These are phyloP conservation scores for Volvariella volvacea DNA, from an alignment of 1,284 basidiomycete genomes.

Conservation along the genomic window DNA sequence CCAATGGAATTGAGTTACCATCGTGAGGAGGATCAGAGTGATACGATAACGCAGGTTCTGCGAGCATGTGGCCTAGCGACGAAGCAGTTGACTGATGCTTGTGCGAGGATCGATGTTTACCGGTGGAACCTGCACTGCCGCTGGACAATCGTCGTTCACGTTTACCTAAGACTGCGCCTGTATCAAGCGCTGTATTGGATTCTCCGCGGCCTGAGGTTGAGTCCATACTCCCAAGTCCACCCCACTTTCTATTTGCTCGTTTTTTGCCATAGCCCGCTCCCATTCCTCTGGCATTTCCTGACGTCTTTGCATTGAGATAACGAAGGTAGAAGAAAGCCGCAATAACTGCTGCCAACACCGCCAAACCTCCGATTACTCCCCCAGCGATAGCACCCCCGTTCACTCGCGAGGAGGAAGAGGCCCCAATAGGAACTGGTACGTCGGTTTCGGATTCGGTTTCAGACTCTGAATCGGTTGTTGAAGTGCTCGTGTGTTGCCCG, in stretches of 20 bases:
- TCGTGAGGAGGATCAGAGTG: too few relatives aligned
- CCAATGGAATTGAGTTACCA: too few relatives aligned
- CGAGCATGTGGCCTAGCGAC: too few relatives aligned
- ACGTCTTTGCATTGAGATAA: constrained; percentile 15
- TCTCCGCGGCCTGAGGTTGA: not conserved
- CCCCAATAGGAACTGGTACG: constrained; percentile 10
- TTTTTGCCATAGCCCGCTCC: not conserved
- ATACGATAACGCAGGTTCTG: too few relatives aligned
- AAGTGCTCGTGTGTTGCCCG: constrained; percentile 10
- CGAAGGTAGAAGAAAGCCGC: constrained; percentile 26
- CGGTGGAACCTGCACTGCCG: too few relatives aligned
- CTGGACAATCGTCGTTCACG: too few relatives aligned
- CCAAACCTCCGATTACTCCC: constrained; percentile 31
- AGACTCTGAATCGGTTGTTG: not conserved
- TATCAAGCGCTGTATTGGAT: too few relatives aligned
- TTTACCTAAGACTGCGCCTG: too few relatives aligned
- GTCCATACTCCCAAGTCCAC: constrained; percentile 4
- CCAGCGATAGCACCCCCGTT: constrained; percentile 35
- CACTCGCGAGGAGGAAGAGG: constrained; percentile 11
- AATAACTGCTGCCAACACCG: constrained; percentile 21
- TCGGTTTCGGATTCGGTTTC: not conserved
- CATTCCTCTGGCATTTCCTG: constrained; percentile 4
- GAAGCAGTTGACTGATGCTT: too few relatives aligned
- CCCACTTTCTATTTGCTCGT: constrained; percentile 4
- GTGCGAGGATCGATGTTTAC: too few relatives aligned